Evolutionary conservation across 805 yeast species (phyloP), one percentile per base, ranked within the genome.

Genomic region (Yarrowia osloensis): DNA sequence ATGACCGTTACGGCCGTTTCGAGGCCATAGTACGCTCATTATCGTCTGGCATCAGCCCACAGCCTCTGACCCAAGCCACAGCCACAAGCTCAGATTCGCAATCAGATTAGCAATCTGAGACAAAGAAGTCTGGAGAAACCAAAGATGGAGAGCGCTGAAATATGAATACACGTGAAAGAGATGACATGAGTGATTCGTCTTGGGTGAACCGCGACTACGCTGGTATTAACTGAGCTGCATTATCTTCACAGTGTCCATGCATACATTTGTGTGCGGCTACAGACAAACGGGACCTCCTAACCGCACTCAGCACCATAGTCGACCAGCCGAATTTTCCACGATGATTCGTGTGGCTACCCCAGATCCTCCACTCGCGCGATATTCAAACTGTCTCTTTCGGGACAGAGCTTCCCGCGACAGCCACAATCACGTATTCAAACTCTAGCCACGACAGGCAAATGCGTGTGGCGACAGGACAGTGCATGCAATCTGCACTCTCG

Each of bases 401-500:
- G 44, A n/a, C 19, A 5, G 44, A 11, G 5, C 22, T n/a, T 21
- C n/a, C 47, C 29, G n/a, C 17, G 26, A 19, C 44, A 24, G 61
- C 61, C 61, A 37, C 44, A 54, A 35, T 54, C 61, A 50, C 61
- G 44, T 24, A 35, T 15, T 22, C 42, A 24, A 35, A 54, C 24
- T 44, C 31, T 54, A 35, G 61, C 61, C 61, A 54, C 61, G 40
- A 37, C n/a, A 11, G 28, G 37, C 40, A 15, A 21, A 13, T 50
- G 61, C 61, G 37, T 54, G 61, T 54, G 61, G 61, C 61, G 44
- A 24, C 61, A 54, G 42, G n/a, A 24, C 17, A 24, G 33, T 54
- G 61, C 61, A 37, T 54, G 61, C 61, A 54, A 37, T 54, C 61
- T 54, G 61, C 61, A 54, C 33, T 17, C 22, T 24, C 31, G 61